Percentiles rank a stretch among this genome's conserved stretches.
phyloP scores from a whole-genome alignment of 2,329 filamentous ascomycete species.

The Pezicula rhizophila region DNA sequence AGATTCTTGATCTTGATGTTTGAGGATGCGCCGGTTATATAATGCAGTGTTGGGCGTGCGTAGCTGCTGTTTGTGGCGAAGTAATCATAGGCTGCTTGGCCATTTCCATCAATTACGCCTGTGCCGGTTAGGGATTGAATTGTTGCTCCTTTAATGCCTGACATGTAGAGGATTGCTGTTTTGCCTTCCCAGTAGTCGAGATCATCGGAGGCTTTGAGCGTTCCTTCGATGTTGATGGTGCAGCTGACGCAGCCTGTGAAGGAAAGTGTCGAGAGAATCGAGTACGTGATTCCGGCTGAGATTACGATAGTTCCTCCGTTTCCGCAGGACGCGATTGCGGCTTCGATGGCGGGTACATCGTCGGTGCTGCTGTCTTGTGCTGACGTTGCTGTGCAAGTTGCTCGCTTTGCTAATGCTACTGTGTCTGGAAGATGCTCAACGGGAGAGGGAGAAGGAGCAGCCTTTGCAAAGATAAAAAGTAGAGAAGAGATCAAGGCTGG shows the following conservation, averaged over 20 bases:
- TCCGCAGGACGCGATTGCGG: slow-evolving; percentile 33
- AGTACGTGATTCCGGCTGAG: slow-evolving; percentile 34
- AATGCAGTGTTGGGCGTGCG: slow-evolving; percentile 34
- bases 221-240: slow-evolving; percentile 39
- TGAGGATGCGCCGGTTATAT: slow-evolving; percentile 32
- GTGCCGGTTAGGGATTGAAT: slow-evolving; percentile 33
- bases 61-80: slow-evolving; percentile 34
- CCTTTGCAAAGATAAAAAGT: neutral
- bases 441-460: neutral
- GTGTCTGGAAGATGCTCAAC: neutral
- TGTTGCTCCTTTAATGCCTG: slow-evolving; percentile 31
- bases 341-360: slow-evolving; percentile 37
- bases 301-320: slow-evolving; percentile 39
- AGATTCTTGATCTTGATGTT: slow-evolving; percentile 33
- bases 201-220: slow-evolving; percentile 32
- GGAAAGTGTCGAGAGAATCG: slow-evolving; percentile 35
- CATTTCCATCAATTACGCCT: slow-evolving; percentile 41
- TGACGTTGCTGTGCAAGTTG: slow-evolving; percentile 16
- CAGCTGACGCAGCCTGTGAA: slow-evolving; percentile 37
- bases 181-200: slow-evolving; percentile 36
- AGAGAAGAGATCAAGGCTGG: neutral
- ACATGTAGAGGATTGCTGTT: slow-evolving; percentile 33
- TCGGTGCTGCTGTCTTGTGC: slow-evolving; percentile 25
- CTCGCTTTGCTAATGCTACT: slow-evolving; percentile 12
- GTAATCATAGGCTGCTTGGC: slow-evolving; percentile 35